Evolutionary conservation across 2,329 filamentous ascomycete genomes (phyloP).

Genomic region (Alternaria gaisen): DNA sequence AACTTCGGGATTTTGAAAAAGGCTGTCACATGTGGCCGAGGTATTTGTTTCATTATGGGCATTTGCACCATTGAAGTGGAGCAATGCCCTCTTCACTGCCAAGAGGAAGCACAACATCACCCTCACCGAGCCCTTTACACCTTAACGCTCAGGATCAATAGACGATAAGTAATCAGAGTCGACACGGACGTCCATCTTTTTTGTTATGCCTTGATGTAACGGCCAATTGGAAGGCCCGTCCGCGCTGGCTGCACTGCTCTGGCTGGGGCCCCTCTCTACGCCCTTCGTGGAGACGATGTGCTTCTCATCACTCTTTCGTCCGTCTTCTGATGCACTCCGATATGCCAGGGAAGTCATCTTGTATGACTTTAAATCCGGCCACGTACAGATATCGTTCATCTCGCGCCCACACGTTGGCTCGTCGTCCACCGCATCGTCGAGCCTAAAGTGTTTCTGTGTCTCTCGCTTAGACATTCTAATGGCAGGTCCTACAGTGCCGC

Average conservation of each 20-base stretch:
- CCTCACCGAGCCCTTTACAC: background rate
- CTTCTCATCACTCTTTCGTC: background rate
- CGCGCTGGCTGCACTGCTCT: background rate
- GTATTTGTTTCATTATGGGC: background rate
- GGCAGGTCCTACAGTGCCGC: background rate
- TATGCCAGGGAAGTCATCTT: background rate
- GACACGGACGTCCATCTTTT: constrained; percentile 1
- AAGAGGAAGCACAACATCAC: background rate
- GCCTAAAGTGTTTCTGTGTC: background rate
- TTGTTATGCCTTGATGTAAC: constrained; percentile 2
- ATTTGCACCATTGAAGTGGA: background rate
- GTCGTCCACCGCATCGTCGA: background rate
- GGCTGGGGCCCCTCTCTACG: background rate
- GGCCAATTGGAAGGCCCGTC: background rate
- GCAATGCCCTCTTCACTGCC: background rate
- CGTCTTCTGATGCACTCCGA: background rate
- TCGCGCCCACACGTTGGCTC: background rate
- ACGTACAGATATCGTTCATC: background rate
- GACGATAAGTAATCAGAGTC: background rate
- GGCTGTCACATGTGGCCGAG: background rate
- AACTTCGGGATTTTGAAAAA: background rate
- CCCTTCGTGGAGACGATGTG: background rate
- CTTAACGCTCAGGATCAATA: background rate
- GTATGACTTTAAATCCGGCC: background rate
- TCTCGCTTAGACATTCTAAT: background rate